Base-by-base conservation (phyloP, 2,329 filamentous ascomycete species). In the Thielaviopsis musarum region DNA sequence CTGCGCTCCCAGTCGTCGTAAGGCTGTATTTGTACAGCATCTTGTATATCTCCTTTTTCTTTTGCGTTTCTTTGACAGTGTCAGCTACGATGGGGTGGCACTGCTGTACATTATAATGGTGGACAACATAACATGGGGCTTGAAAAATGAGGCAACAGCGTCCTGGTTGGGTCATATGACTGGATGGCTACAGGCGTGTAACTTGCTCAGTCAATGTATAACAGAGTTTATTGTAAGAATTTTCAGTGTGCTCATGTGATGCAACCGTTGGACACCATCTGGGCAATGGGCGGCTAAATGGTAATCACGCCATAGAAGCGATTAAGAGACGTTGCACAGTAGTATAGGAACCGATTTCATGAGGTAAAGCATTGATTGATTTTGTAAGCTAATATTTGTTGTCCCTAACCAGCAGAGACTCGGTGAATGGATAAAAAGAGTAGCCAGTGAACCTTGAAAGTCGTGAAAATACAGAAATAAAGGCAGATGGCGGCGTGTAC, bases 101-200 rank as follows among this genome's bases (percentile, higher is more conserved):
- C 48, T 56, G 30, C 48, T 61, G 60, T 61, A 59, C 60, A 61
- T 56, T 61, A 61, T 61, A 61, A 59, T 61, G 49, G 60, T 30
- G 56, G 41, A 30, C 52, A 49, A 54, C 49, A 59, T 45, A 59
- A 17, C 24, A 52, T 28, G n/a, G 19, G 52, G 49, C 34, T 51
- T 22, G 24, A 41, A 58, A 45, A 49, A 49, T 6, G 45, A 19
- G n/a, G 45, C 45, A 49, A 21, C n/a, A 7, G 45, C 45, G 45
- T n/a, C 7, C n/a, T 49, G n/a, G 19, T 5, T 21, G 15, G n/a
- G 45, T 21, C 45, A 49, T 21, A n/a, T 49, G 45, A 49, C n/a
- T 21, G 45, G 45, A 21, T 49, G 45, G n/a, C 45, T 49, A 10
- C 2, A 49, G 45, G 45, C n/a, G n/a, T 49, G 45, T 21, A 49